phyloP scores from a whole-genome alignment of 2,329 filamentous ascomycete species.

The Alternaria ventricosa region DNA sequence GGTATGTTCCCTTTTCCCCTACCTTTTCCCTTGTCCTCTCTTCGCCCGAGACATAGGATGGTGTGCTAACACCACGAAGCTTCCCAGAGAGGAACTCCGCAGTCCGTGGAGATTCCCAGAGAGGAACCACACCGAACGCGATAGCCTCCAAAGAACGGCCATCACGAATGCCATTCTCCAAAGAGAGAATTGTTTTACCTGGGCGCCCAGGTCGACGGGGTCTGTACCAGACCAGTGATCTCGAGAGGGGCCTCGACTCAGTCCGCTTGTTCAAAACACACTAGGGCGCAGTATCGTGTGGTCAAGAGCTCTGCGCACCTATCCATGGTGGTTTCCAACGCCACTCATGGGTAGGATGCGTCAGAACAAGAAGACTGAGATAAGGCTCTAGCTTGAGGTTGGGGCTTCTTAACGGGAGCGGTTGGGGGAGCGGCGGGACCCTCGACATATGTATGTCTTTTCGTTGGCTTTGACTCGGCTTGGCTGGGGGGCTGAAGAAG shows the following conservation, averaged over 20 bases:
- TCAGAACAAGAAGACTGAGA: background rate
- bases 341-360: too few species aligned
- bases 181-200: background rate
- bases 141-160: background rate
- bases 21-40: too few species aligned
- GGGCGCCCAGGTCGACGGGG: background rate
- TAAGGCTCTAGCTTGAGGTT: background rate
- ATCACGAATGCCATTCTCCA: background rate
- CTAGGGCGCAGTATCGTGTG: too few species aligned
- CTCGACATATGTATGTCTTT: background rate
- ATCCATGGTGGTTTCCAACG: too few species aligned
- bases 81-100: background rate
- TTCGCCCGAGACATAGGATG: too few species aligned
- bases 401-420: background rate
- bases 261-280: background rate
- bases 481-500: background rate
- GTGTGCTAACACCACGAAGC: background rate
- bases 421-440: background rate
- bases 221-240: background rate
- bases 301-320: too few species aligned
- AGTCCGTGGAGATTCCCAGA: too few species aligned
- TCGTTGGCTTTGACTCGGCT: background rate
- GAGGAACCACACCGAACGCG: background rate
- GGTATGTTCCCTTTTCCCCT: background rate
- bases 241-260: background rate